Evolutionary conservation across 345 rosid species (phyloP).

Genomic region (Melastoma malabathricum): DNA sequence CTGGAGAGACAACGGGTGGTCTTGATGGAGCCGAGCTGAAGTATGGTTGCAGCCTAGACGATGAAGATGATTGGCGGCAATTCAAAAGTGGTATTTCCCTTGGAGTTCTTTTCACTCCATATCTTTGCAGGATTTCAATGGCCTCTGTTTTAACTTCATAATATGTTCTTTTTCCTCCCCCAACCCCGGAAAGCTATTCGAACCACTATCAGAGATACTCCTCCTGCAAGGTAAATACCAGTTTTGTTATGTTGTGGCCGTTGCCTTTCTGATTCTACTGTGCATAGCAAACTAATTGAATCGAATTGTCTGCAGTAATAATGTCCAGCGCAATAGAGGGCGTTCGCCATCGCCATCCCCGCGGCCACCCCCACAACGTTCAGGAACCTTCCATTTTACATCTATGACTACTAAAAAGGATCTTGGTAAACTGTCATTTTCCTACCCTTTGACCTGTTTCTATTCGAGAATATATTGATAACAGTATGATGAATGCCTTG

Average conservation of each 20-base stretch:
- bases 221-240: constrained; percentile 34
- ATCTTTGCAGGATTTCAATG: background rate
- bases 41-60: constrained; percentile 40
- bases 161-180: constrained; percentile 10
- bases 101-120: constrained; percentile 1
- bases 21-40: constrained; percentile 40
- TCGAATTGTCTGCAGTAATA: background rate
- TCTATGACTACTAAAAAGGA: constrained; percentile 53
- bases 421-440: constrained; percentile 24
- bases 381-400: constrained; percentile 68
- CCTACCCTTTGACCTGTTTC: background rate
- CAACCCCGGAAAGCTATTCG: constrained; percentile 40
- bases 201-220: constrained; percentile 36
- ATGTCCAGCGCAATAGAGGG: constrained; percentile 37
- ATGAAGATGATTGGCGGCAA: constrained; percentile 64
- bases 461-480: background rate
- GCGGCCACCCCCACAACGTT: constrained; percentile 35
- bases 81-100: constrained; percentile 43
- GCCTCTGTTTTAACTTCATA: constrained; percentile 13
- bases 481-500: background rate
- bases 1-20: constrained; percentile 66
- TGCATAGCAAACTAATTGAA: background rate
- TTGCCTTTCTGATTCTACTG: background rate
- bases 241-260: background rate
- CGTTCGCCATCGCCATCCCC: constrained; percentile 52